phyloP scores from a whole-genome alignment of 345 rosid genomes.

The Xanthoceras sorbifolium region DNA sequence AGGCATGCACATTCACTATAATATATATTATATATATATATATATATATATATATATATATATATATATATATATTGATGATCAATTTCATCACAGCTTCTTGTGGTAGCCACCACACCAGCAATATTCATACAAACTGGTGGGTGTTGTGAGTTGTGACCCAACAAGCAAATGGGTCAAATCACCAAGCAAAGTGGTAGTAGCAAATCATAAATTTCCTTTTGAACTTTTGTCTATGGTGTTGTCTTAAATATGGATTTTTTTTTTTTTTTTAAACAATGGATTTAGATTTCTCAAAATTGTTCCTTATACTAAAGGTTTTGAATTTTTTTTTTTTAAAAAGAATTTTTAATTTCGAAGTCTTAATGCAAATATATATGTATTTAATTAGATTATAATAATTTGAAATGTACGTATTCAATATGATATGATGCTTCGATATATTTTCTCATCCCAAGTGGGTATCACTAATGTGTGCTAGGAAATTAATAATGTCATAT shows the following conservation, averaged over 20 bases:
- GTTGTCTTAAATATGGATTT: background rate
- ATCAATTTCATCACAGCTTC: background rate
- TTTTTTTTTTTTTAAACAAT: background rate
- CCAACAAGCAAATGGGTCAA: slow-evolving; percentile 3
- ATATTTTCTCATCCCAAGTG: background rate
- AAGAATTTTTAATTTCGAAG: background rate
- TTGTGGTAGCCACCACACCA: slow-evolving; percentile 4
- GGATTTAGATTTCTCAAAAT: background rate
- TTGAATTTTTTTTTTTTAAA: background rate
- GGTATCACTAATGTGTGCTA: background rate
- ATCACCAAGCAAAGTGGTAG: background rate
- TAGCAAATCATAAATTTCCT: background rate
- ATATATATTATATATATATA: background rate
- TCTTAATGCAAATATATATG: background rate
- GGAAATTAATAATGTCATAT: slow-evolving; percentile 18
- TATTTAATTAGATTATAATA: background rate
- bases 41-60: background rate
- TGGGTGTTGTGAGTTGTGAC: too few species aligned
- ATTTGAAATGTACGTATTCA: background rate
- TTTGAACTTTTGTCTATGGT: background rate
- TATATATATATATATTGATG: too few species aligned
- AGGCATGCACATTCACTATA: background rate
- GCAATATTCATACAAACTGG: slow-evolving; percentile 5
- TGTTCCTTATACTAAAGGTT: background rate
- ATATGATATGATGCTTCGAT: background rate